phyloP scores from a whole-genome alignment of 495 filamentous ascomycete genomes.

The Collariella sp. region DNA sequence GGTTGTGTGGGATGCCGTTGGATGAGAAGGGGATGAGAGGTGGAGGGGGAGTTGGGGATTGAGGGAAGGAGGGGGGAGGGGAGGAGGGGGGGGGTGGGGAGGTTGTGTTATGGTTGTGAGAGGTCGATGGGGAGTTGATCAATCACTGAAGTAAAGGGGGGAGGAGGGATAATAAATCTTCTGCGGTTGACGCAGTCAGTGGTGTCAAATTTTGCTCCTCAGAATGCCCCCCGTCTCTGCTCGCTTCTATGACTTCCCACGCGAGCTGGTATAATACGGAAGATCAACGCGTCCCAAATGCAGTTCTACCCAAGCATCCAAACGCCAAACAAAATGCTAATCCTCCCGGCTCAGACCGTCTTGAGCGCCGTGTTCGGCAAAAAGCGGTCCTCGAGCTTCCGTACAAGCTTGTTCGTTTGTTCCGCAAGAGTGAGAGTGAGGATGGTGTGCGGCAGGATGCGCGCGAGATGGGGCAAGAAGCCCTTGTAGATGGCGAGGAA shows the following conservation, averaged over 20 bases:
- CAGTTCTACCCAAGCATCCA: not conserved
- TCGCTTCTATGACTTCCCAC: not conserved
- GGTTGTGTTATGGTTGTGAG: slow-evolving; percentile 48
- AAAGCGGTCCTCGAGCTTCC: slow-evolving; percentile 63
- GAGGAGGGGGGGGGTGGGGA: slow-evolving; percentile 2
- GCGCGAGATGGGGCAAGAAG: slow-evolving; percentile 86
- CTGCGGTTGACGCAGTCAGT: not conserved
- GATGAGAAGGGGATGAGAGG: slow-evolving; percentile 40
- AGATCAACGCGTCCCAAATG: not conserved
- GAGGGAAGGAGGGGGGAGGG: slow-evolving; percentile 3
- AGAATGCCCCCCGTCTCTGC: too few relatives aligned
- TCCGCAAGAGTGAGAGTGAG: slow-evolving; percentile 88
- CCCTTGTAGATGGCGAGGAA: slow-evolving; percentile 95
- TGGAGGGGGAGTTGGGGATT: slow-evolving; percentile 43
- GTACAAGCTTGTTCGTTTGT: slow-evolving; percentile 89
- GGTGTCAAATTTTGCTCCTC: not conserved
- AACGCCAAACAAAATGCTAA: slow-evolving; percentile 4
- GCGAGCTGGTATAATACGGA: slow-evolving; percentile 10
- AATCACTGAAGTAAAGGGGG: not conserved
- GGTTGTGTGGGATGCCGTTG: slow-evolving; percentile 43
- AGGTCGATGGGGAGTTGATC: slow-evolving; percentile 35
- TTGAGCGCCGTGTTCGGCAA: slow-evolving; percentile 31
- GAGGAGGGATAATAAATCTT: not conserved
- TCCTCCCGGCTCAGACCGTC: slow-evolving; percentile 13
- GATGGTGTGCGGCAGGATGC: slow-evolving; percentile 93